Evolutionary conservation across 2,329 filamentous ascomycete species (phyloP), one percentile per base, ranked within the genome.

Genomic region (Pseudopyrenochaeta lycopersici): DNA sequence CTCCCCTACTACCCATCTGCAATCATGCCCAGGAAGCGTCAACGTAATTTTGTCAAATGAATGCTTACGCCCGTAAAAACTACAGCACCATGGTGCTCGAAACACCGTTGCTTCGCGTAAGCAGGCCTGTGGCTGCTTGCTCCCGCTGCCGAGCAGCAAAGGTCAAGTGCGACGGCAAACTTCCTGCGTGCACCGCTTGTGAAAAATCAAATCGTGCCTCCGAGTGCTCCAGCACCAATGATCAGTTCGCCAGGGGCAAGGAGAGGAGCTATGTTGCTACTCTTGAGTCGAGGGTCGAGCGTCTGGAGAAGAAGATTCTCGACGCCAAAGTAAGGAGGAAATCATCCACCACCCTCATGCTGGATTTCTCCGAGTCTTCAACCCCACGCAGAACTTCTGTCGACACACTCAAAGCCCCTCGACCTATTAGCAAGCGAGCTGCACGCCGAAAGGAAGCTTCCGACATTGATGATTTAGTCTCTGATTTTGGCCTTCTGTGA

Each of bases 261-360:
- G 95, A 98, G 73, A 84, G 94, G 68, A 98, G 93, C 77, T 99
- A 98, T 82, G 93, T 98, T 39, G 92, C 94, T 7, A 96, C 94
- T 0, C 83, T 99, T n/a, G 94, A 98, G 75, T 87, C 93, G 14
- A 88, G 91, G 52, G 89, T 96, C 63, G 93, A 98, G 74, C 91
- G 90, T 76, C 84, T 98, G 7, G 91, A 97, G 76, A 89, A 87
- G 71, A 88, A 88, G 52, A 84, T 97, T 41, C 75, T 78, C 17
- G 81, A 84, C 55, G 82, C 85, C 30, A 90, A 87, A 76, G 88
- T 88, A 46, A 83, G 85, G 64, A 85, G 87, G 17, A 87, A 90
- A 60, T 91, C 91, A 63, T 91, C 90, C 3, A 90, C 90, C 3
- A 81, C 91, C 14, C 81, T 85, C 20, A 83, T 90, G 65, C 82